These are phyloP conservation scores for Erodium maritimum DNA, from an alignment of 345 rosid species.

Conservation along the genomic window DNA sequence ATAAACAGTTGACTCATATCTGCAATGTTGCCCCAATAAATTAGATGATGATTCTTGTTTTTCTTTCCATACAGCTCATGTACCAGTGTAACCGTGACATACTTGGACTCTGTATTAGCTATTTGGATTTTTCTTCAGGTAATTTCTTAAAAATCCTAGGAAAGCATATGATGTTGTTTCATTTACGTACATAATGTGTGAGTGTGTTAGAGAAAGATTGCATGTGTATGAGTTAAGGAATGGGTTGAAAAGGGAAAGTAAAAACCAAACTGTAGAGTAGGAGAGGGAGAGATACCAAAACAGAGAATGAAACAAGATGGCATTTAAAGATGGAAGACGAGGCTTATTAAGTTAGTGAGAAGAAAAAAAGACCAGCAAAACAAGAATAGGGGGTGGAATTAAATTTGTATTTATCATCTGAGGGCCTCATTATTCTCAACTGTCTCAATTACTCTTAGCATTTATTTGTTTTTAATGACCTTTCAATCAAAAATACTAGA, in stretches of 20 bases:
- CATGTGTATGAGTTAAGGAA: slow-evolving; percentile 13
- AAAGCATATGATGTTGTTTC: neutral
- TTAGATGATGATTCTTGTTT: neutral
- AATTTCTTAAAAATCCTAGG: neutral
- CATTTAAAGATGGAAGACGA: slow-evolving; percentile 28
- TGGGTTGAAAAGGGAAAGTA: slow-evolving; percentile 12
- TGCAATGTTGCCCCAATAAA: neutral
- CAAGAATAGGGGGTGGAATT: slow-evolving; percentile 27
- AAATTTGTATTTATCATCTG: slow-evolving; percentile 61
- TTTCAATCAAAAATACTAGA: slow-evolving; percentile 35
- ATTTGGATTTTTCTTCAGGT: neutral
- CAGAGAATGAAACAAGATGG: slow-evolving; percentile 44
- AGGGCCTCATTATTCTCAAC: slow-evolving; percentile 76
- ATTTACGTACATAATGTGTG: neutral
- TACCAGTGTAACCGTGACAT: neutral
- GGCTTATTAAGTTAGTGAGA: slow-evolving; percentile 14
- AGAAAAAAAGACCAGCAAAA: slow-evolving; percentile 9
- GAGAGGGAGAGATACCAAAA: slow-evolving; percentile 26
- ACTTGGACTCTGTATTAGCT: neutral
- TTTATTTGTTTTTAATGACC: slow-evolving; percentile 79
- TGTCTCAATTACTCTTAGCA: slow-evolving; percentile 87
- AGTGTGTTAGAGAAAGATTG: neutral
- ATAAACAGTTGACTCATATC: neutral
- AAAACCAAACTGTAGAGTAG: slow-evolving; percentile 28
- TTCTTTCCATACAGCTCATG: neutral